Evolutionary conservation across 1,284 basidiomycete species (phyloP), one percentile per base, ranked within the genome.

Genomic region (Trametes pubescens): DNA sequence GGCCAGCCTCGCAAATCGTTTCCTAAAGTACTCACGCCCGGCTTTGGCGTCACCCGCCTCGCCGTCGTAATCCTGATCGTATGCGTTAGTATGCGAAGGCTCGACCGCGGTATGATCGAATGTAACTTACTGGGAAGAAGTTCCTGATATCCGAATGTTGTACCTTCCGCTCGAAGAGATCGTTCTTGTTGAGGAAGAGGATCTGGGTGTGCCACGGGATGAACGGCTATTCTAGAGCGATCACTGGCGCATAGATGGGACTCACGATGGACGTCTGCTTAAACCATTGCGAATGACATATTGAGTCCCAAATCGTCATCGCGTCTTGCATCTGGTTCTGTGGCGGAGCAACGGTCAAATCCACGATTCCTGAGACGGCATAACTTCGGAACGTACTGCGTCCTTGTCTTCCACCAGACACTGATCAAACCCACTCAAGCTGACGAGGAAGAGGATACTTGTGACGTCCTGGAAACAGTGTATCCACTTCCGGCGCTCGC

Each of bases 291-390:
- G 92, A 94, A 75, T 94, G 92, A 79, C 92, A 93, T 81, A 96
- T 94, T 48, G 94, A 96, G 74, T 96, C 95, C 88, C 95, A 98
- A 52, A 98, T 94, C 54, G 94, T 94, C 85, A 98, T 90, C 0
- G 95, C 93, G 72, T 97, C 96, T 79, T 95, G 92, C 95, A 98
- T 97, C 90, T 93, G 94, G 77, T 94, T 96, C 92, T 94, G 71
- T 26, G 51, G 38, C 9, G 40, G 16, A 18, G 34, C 22, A 18
- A 29, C 11, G 18, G 40, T 55, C 24, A 47, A 35, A 37, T 16
- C 26, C 5, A 38, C 46, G 21, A 35, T 22, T 2, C 29, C 40
- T 4, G 29, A 13, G n/a, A 22, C 43, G 44, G 10, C 11, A 26
- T 14, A 16, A 35, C 44, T 32, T 29, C 58, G 10, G 8, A 16